Percentiles rank a stretch among this genome's conserved stretches.
Evolutionary conservation across 2,329 filamentous ascomycete species (phyloP).

Genomic region (Tolypocladium guangdongense): DNA sequence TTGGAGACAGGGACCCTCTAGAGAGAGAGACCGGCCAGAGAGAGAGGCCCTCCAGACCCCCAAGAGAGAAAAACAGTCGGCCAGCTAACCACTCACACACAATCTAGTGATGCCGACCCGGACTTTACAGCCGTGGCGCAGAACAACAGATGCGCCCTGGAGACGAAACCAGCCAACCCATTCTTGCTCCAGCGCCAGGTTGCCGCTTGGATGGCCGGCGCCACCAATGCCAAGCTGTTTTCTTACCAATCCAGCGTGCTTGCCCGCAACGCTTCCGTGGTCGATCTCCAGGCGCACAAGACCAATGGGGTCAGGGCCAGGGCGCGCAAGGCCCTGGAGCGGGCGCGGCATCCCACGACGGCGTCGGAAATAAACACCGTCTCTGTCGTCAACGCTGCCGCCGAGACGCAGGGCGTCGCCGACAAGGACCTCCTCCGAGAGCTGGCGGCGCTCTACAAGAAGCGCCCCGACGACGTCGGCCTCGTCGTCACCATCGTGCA

Average conservation of each 20-base stretch:
- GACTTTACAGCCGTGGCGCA: constrained; percentile 56
- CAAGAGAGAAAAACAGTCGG: rapidly evolving
- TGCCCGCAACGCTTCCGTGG: constrained; percentile 50
- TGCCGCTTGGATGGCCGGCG: constrained; percentile 38
- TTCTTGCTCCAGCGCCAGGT: constrained; percentile 55
- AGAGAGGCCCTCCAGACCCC: too few relatives aligned
- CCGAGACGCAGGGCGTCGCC: constrained; percentile 51
- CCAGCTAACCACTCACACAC: background rate
- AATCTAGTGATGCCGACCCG: constrained; percentile 49
- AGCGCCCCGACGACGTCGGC: constrained; percentile 69
- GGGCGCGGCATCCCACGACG: constrained; percentile 16
- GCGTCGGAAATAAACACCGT: constrained; percentile 25
- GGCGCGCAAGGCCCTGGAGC: constrained; percentile 29
- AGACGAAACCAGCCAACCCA: constrained; percentile 43
- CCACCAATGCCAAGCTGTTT: constrained; percentile 56
- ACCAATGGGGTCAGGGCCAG: constrained; percentile 46
- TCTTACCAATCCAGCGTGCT: constrained; percentile 50
- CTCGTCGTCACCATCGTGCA: constrained; percentile 71
- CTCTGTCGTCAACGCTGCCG: constrained; percentile 56
- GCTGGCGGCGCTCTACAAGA: constrained; percentile 59
- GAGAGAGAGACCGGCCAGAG: too few relatives aligned
- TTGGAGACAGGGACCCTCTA: too few relatives aligned
- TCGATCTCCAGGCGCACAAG: constrained; percentile 59
- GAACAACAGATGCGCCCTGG: constrained; percentile 46
- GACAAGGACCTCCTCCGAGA: constrained; percentile 60